Base-by-base conservation (phyloP, 2,329 filamentous ascomycete genomes). In the Pseudogymnoascus sp. region DNA sequence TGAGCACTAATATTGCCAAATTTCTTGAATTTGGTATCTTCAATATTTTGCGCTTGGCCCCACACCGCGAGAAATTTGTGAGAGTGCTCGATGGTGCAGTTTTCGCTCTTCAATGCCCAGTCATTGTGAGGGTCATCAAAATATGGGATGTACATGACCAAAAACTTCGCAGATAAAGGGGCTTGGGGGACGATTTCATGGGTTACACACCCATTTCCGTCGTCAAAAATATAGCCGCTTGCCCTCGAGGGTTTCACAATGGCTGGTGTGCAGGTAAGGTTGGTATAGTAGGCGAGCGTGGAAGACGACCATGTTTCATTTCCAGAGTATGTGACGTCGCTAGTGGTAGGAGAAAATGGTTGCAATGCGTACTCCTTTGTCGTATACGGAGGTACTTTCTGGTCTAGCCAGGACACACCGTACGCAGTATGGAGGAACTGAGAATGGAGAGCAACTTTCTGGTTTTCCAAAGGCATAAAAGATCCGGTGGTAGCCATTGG, bases 341-440 rank as follows among this genome's bases (percentile, higher is more conserved):
- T 4, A 13, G 15, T 3, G 0, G 61, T n/a, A 0, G 71, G 63
- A 1, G 67, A 64, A 52, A 81, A 81, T 0, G 79, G 78, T 0
- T 76, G 68, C 0, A 80, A 58, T 0, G 74, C 73, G 21, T 74
- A 79, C 0, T 78, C 67, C 0, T 68, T 26, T 0, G 75, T 74
- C 30, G 76, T 81, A 58, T 76, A 83, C 0, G 68, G 33, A 0
- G 79, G 78, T 0, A 75, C 65, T 0, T 67, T 67, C 13, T 82
- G 78, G 0, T 74, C 73, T 0, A 82, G 68, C 74, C 76, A 78
- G 0, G 71, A 70, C 0, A 79, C 73, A 0, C 74, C 75, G 59
- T 80, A 81, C 0, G 74, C 75, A 0, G 71, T 74, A 7, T 80
- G 76, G 0, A 77, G 63, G 9, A 80, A 73, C 0, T 71, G 65